Evolutionary conservation across 495 filamentous ascomycete genomes (phyloP).

Genomic region (Neurospora sp.): DNA sequence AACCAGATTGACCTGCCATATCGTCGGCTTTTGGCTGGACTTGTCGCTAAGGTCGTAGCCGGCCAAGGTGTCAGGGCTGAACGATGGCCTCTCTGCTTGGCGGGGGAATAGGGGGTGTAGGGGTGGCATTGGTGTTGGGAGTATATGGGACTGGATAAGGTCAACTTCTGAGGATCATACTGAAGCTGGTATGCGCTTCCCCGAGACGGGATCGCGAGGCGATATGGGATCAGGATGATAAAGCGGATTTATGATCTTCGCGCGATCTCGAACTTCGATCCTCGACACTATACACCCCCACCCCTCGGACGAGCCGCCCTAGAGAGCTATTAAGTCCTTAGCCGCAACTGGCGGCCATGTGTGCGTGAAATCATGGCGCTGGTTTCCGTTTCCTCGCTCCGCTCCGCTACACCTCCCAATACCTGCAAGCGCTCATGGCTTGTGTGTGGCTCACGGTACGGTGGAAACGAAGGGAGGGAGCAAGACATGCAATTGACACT

Average conservation of each 20-base stretch:
- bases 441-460: neutral
- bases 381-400: neutral
- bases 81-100: neutral
- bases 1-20: slow-evolving; percentile 14
- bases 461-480: neutral
- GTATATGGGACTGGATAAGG: neutral
- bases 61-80: slow-evolving; percentile 1
- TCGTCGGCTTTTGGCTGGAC: slow-evolving; percentile 2
- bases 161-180: neutral
- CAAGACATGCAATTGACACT: neutral
- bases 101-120: neutral
- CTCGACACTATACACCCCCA: neutral
- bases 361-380: neutral
- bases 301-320: neutral
- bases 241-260: neutral
- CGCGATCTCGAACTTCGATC: neutral
- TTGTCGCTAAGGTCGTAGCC: slow-evolving; percentile 12
- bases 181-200: neutral
- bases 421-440: neutral
- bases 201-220: neutral
- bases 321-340: neutral
- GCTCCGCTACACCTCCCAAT: neutral
- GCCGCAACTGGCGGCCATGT: neutral
- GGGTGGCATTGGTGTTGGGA: neutral
- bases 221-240: neutral